Evolutionary conservation across 2,329 filamentous ascomycete species (phyloP), one percentile per base, ranked within the genome.

Genomic region (Colletotrichum salicis): DNA sequence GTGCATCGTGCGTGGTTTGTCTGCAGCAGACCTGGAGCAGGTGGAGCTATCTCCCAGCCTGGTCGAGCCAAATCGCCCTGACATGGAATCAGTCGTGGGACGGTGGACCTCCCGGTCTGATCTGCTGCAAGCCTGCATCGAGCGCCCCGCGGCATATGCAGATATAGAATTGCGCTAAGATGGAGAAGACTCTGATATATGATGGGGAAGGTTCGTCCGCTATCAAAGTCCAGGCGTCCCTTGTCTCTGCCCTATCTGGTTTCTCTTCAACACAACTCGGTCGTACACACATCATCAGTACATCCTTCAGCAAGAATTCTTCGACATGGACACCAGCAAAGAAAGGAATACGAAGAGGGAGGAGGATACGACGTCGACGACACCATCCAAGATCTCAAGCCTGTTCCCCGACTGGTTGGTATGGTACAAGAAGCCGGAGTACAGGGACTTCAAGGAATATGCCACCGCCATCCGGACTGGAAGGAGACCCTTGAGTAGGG

Each of bases 371-470:
- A n/a, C 7, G 24, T 29, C 27, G 27, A 51, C 22, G 8, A 54
- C 35, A 33, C 7, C 61, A 37, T 27, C 69, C 10, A 69, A 41
- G 33, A 63, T 75, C 59, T 74, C 72, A 33, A 69, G 77, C 68
- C 48, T 63, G 48, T 63, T 78, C 19, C 78, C 76, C 4, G 62
- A 75, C 24, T 86, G 83, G 82, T 74, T 85, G 72, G 70, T 76
- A 57, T 86, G 84, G 85, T 86, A 86, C 77, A 86, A 85, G 78
- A 86, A 85, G 75, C 85, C 84, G 2, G 84, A 86, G 69, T 86
- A 85, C 75, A 79, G 84, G 29, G 84, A 86, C 72, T 83, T 86
- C 75, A 83, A 80, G 55, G 80, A 85, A 71, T 86, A 85, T 73
- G 81, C 84, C 29, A 79, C 76, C 41, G 78, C 76, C 37, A 74